Percentiles rank a stretch among this genome's conserved stretches.
Evolutionary conservation across 2,329 filamentous ascomycete genomes (phyloP).

Genomic region (Colletotrichum tofieldiae): DNA sequence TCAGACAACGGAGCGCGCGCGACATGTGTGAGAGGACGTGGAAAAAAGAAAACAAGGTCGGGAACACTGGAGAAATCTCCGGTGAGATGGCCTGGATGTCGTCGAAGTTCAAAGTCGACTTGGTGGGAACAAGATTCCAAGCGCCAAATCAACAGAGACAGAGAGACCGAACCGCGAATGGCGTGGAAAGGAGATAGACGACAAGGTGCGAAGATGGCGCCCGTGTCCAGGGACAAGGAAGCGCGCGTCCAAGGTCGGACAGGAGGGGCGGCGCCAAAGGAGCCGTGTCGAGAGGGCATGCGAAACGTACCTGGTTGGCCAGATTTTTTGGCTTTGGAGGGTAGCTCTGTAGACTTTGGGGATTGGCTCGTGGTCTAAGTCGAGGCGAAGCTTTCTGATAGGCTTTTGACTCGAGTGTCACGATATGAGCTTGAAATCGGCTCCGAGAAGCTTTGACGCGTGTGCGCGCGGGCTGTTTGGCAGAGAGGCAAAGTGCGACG

Average conservation of each 20-base stretch:
- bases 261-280: constrained; percentile 41
- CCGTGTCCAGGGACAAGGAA: constrained; percentile 31
- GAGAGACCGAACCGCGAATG: constrained; percentile 10
- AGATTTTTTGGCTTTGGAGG: constrained; percentile 30
- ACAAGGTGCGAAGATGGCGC: constrained; percentile 26
- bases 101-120: not conserved
- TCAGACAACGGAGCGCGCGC: constrained; percentile 22
- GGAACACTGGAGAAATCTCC: not conserved
- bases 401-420: constrained; percentile 43
- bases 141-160: not conserved
- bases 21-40: constrained; percentile 7
- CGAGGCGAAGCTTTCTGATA: constrained; percentile 42
- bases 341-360: constrained; percentile 4
- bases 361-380: constrained; percentile 37
- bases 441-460: constrained; percentile 39
- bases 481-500: constrained; percentile 40
- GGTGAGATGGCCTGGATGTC: not conserved
- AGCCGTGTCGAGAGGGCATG: constrained; percentile 33
- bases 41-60: not conserved
- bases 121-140: not conserved
- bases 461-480: constrained; percentile 22
- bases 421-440: constrained; percentile 40
- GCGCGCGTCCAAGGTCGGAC: constrained; percentile 40
- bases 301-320: constrained; percentile 43
- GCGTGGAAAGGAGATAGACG: constrained; percentile 2